These are phyloP conservation scores for Saturnispora zaruensis DNA, from an alignment of 805 yeast species.

Conservation along the genomic window DNA sequence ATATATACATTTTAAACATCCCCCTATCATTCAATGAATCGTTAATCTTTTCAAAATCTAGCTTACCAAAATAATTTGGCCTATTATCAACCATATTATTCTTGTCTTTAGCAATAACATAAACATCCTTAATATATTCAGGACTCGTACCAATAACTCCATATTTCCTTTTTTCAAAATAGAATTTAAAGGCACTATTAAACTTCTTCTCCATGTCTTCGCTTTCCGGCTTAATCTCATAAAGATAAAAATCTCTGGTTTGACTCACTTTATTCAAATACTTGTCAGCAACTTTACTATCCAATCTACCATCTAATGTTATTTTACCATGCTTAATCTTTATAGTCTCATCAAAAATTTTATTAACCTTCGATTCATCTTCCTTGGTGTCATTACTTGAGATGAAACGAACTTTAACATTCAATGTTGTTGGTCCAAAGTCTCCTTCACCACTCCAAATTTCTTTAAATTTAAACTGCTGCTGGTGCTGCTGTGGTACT, in stretches of 20 bases:
- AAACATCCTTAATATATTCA: constrained; percentile 52
- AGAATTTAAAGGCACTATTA: constrained; percentile 36
- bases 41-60: constrained; percentile 16
- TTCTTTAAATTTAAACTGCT: background rate
- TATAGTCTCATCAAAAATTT: constrained; percentile 16
- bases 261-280: constrained; percentile 42
- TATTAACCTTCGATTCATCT: constrained; percentile 8
- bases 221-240: constrained; percentile 31
- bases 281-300: constrained; percentile 41
- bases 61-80: constrained; percentile 15
- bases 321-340: constrained; percentile 30
- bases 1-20: constrained; percentile 19
- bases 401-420: constrained; percentile 13
- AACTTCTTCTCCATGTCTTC: constrained; percentile 19
- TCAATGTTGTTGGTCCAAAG: constrained; percentile 9
- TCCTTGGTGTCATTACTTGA: constrained; percentile 11
- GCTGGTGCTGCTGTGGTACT: background rate
- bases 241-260: constrained; percentile 46
- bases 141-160: constrained; percentile 53
- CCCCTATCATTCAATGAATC: constrained; percentile 10
- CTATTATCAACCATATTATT: constrained; percentile 13
- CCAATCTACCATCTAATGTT: constrained; percentile 50
- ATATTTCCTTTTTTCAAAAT: constrained; percentile 37
- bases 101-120: constrained; percentile 33
- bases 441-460: constrained; percentile 19